These are phyloP conservation scores for Dendryphion nanum DNA, from an alignment of 2,329 filamentous ascomycete genomes.

Conservation along the genomic window DNA sequence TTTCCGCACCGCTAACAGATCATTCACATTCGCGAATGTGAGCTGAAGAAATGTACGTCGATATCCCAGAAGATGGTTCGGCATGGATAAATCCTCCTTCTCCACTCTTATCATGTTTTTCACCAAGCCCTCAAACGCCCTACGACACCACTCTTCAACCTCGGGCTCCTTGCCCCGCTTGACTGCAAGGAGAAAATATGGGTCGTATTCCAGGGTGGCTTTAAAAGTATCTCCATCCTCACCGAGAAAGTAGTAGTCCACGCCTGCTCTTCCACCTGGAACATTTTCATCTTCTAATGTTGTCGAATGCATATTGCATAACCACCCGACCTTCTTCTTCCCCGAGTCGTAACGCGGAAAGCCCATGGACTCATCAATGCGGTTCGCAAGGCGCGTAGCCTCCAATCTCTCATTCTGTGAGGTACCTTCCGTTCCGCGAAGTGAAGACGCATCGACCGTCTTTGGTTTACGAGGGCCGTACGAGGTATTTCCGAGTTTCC, in stretches of 20 bases:
- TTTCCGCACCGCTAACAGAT: constrained; percentile 80
- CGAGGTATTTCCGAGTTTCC: constrained; percentile 41
- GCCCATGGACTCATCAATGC: constrained; percentile 92
- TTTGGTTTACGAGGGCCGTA: constrained; percentile 61
- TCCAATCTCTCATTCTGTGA: constrained; percentile 93
- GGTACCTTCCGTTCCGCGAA: constrained; percentile 76
- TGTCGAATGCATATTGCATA: constrained; percentile 92
- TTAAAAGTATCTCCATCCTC: constrained; percentile 84
- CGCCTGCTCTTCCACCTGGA: constrained; percentile 79
- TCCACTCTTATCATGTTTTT: constrained; percentile 75
- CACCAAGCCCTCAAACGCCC: constrained; percentile 75
- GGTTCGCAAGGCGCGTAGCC: constrained; percentile 75
- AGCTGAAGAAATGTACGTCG: constrained; percentile 84
- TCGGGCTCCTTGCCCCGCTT: constrained; percentile 86
- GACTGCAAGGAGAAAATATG: constrained; percentile 90
- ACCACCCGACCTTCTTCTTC: constrained; percentile 82
- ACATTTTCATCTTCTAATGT: constrained; percentile 80
- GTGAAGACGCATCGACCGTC: constrained; percentile 74
- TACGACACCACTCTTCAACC: constrained; percentile 90
- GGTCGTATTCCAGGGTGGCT: constrained; percentile 92
- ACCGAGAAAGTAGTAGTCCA: constrained; percentile 92
- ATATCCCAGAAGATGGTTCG: constrained; percentile 93
- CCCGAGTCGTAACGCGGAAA: constrained; percentile 90
- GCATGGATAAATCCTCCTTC: constrained; percentile 92
- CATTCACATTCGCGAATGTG: constrained; percentile 80